Evolutionary conservation across 2,329 filamentous ascomycete genomes (phyloP), one percentile per base, ranked within the genome.

Genomic region (Elsinoe arachidis): DNA sequence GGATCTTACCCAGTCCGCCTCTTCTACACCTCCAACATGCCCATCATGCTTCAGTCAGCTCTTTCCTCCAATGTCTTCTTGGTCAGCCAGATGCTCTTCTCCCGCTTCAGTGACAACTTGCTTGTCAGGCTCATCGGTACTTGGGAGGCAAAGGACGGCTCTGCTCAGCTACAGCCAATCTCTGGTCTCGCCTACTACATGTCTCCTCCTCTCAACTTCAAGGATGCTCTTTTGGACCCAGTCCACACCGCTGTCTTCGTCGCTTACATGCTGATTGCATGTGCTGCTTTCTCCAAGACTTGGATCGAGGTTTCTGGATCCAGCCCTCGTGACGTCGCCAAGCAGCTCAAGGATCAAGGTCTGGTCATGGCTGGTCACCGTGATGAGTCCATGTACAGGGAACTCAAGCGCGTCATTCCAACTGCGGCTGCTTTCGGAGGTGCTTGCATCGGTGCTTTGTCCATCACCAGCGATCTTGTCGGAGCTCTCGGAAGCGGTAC

Each of bases 11-110:
- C 93, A 69, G 85, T 99, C 74, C 92, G 95, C 70, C 88, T 99
- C 60, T 99, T 99, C 85, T 99, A 99, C 80, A 99, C 93, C 72
- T 96, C 91, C 74, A 99, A 99, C 87, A 99, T 99, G 95, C 93
- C 93, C 72, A 99, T 99, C 78, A 99, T 99, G 93, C 83, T 99
- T 74, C 95, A 99, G 80, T 97, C 92, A 49, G 93, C 93, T 66
- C 84, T 99, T 66, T 96, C 90, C 65, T 96, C 92, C 81, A 99
- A 99, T 82, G 84, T 99, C 77, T 99, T 99, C 85, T 80, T 99
- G 63, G 90, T 99, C 78, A 93, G 88, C 73, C 93, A 99, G 81
- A 97, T 97, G 91, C 85, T 99, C 65, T 97, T 95, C 85, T 95
- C 89, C 62, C 91, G 92, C 74, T 97, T 99, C 82, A 93, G 90